Base-by-base conservation (phyloP, 805 yeast species). In the Zygosaccharomyces bailii region DNA sequence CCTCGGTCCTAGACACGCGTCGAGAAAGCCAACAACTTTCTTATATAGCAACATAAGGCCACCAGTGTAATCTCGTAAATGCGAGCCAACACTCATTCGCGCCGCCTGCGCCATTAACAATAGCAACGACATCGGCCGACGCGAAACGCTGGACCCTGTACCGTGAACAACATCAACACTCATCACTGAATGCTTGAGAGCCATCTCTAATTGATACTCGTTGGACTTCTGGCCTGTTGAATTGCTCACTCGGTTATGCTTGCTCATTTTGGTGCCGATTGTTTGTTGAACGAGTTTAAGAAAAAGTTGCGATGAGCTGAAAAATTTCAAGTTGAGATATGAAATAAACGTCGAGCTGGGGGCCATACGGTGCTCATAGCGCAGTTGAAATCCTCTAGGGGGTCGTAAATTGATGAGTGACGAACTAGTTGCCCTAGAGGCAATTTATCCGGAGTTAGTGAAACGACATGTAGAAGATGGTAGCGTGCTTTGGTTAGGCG, bases 361-460 rank as follows among this genome's bases (percentile, higher is more conserved):
- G 23, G 16, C 27, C 23, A 34, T n/a, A 19, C 37, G 23, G 37
- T 27, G 17, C 14, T 54, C n/a, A 60, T 68, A 1, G 76, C 76
- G 48, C 84, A 81, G 25, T 66, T 84, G 11, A 34, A 23, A 16
- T 17, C 37, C 13, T 25, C 17, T 10, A 11, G 25, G 23, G 16
- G 5, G 59, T 59, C 16, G 93, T 19, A 24, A 21, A 20, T 25
- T 9, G 13, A 37, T 37, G 40, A 25, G 32, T 11, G 40, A 87
- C 43, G 99, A 91, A 58, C 65, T 87, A 14, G 80, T 77, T 31
- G 91, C 96, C 9, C 80, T 91, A 8, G 84, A 86, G 44, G 93
- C 96, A 3, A 91, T 93, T 9, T 91, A 79, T 58, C 96, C 96
- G 1, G 85, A 74, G 11, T 71, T 79, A 32, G 60, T 80, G 27